Evolutionary conservation across 75 land plant genomes (phyloP).

Genomic region (Picea glauca): DNA sequence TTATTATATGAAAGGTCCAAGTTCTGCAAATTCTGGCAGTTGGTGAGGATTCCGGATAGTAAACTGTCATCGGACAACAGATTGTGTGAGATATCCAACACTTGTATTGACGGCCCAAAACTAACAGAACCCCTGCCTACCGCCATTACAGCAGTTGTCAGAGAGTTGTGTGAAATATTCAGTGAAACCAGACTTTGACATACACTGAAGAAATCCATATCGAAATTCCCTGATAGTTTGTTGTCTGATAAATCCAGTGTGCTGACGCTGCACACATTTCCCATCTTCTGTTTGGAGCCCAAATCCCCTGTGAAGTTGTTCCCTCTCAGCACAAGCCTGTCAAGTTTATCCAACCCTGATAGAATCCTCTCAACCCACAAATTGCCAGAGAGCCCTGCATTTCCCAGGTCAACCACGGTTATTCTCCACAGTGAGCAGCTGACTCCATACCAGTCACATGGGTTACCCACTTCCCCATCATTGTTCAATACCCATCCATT

Average conservation of each 20-base stretch:
- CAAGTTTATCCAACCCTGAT: conserved; percentile 26
- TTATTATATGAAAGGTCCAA: conserved; percentile 59
- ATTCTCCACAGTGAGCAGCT: conserved; percentile 35
- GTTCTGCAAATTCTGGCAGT: conserved; percentile 31
- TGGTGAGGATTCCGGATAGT: conserved; percentile 26
- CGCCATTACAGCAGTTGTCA: background rate
- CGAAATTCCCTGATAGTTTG: conserved; percentile 38
- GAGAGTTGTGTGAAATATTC: conserved; percentile 45
- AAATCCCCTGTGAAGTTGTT: conserved; percentile 44
- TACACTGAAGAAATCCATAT: conserved; percentile 20
- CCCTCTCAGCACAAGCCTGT: conserved; percentile 26
- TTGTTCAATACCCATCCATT: conserved; percentile 22
- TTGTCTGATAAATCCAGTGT: conserved; percentile 66
- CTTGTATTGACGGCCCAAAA: conserved; percentile 28
- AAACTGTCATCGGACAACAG: conserved; percentile 31
- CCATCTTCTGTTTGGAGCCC: conserved; percentile 14
- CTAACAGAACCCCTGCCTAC: conserved; percentile 13
- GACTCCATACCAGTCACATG: conserved; percentile 61
- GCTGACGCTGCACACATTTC: conserved; percentile 18
- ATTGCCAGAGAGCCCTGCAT: conserved; percentile 36
- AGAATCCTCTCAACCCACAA: conserved; percentile 27
- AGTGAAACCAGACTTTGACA: conserved; percentile 32
- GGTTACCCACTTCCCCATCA: conserved; percentile 9
- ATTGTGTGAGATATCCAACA: conserved; percentile 67
- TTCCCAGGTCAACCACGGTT: conserved; percentile 25